Evolutionary conservation across 2,329 filamentous ascomycete species (phyloP).

Genomic region (Ceratocystis cubensis): DNA sequence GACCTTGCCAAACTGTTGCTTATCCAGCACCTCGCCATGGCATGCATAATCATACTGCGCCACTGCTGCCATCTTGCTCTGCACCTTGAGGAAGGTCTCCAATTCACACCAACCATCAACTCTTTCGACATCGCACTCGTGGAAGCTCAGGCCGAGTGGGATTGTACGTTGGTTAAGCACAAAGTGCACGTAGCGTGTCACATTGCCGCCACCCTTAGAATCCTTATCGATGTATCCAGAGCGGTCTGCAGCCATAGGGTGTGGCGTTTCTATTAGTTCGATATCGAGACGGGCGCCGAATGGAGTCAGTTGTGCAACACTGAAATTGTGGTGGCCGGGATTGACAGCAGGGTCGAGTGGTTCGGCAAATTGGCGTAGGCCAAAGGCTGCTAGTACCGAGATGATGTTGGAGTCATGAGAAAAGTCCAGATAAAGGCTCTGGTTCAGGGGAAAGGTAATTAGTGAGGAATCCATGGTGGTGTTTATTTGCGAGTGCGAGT

Average conservation of each 20-base stretch:
- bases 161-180: conserved; percentile 62
- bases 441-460: conserved; percentile 59
- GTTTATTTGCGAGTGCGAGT: conserved; percentile 50
- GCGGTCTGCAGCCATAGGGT: conserved; percentile 45
- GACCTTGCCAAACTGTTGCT: conserved; percentile 31
- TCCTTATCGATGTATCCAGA: conserved; percentile 40
- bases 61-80: conserved; percentile 44
- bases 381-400: conserved; percentile 58
- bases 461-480: conserved; percentile 56
- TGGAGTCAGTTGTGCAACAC: conserved; percentile 54
- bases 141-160: conserved; percentile 53
- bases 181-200: conserved; percentile 60
- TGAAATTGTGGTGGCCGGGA: conserved; percentile 47
- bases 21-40: conserved; percentile 38
- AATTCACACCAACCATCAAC: conserved; percentile 70
- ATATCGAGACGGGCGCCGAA: conserved; percentile 64
- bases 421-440: conserved; percentile 65
- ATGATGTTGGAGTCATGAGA: conserved; percentile 65
- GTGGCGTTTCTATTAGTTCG: conserved; percentile 56
- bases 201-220: conserved; percentile 26
- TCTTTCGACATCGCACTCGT: conserved; percentile 47
- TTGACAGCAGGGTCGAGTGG: conserved; percentile 44
- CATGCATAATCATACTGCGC: conserved; percentile 56
- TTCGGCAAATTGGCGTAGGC: conserved; percentile 54
- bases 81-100: conserved; percentile 50